phyloP scores from a whole-genome alignment of 306 rosid species.

The Cicer chorassanicum region DNA sequence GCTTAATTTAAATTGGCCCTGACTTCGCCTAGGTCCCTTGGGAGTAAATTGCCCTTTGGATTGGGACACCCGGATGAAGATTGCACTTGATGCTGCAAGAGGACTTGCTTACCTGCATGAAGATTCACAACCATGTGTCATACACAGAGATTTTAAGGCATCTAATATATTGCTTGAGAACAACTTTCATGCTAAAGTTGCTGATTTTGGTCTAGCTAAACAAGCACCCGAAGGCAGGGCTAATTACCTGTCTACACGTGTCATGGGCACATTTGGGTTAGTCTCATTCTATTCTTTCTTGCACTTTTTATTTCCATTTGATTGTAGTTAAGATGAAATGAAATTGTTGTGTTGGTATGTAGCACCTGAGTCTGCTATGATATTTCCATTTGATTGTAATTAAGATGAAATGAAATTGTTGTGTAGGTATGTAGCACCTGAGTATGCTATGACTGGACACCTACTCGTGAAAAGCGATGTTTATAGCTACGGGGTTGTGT shows the following conservation, averaged over 20 bases:
- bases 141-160: conserved; percentile 97
- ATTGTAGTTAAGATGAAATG: conserved; percentile 43
- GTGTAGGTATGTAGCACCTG: conserved; percentile 96
- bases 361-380: conserved; percentile 99
- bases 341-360: conserved; percentile 72
- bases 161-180: conserved; percentile 94
- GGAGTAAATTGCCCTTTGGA: conserved; percentile 96
- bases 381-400: conserved; percentile 33
- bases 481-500: conserved; percentile 95
- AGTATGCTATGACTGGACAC: conserved; percentile 98
- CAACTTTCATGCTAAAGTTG: conserved; percentile 92
- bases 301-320: conserved; percentile 25
- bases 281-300: conserved; percentile 46
- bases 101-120: conserved; percentile 96
- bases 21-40: conserved; percentile 69
- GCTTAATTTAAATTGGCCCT: conserved; percentile 30
- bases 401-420: conserved; percentile 46
- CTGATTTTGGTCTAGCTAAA: conserved; percentile 98
- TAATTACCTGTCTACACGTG: conserved; percentile 90
- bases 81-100: conserved; percentile 97
- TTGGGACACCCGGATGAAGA: conserved; percentile 98
- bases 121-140: conserved; percentile 96
- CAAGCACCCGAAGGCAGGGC: conserved; percentile 95
- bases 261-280: conserved; percentile 99
- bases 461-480: conserved; percentile 95